Evolutionary conservation across 768 basidiomycete genomes (phyloP).

Genomic region (Trametes gibbosa): DNA sequence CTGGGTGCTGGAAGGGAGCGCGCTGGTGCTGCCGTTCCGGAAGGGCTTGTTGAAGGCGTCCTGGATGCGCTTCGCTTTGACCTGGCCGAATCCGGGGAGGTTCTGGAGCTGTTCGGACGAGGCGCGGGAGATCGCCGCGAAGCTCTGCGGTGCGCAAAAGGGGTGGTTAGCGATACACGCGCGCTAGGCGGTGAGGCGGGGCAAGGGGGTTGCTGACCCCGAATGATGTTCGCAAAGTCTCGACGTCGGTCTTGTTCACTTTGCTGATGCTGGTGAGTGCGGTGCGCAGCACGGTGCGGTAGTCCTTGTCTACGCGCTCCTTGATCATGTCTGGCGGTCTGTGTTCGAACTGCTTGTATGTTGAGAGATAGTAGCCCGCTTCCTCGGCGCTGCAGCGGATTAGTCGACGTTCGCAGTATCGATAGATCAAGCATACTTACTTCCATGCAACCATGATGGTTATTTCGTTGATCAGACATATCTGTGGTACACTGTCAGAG

Average conservation of each 20-base stretch:
- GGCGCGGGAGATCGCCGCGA: constrained; percentile 75
- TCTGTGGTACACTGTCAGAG: constrained; percentile 35
- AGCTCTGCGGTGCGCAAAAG: constrained; percentile 54
- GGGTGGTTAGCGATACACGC: too few relatives aligned
- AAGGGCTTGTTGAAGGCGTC: constrained; percentile 92
- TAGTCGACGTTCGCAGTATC: background rate
- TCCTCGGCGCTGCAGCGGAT: constrained; percentile 67
- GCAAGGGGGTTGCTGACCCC: constrained; percentile 62
- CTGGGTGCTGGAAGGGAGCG: constrained; percentile 30
- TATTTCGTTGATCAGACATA: constrained; percentile 88
- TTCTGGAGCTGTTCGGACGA: constrained; percentile 71
- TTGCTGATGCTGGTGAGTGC: constrained; percentile 86
- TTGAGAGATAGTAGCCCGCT: constrained; percentile 86
- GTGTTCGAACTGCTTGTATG: constrained; percentile 92
- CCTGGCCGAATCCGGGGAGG: constrained; percentile 90
- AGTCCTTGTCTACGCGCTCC: constrained; percentile 90
- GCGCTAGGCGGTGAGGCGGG: too few relatives aligned
- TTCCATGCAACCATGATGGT: constrained; percentile 93
- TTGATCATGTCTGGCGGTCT: constrained; percentile 93
- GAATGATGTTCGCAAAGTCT: constrained; percentile 87
- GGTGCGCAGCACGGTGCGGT: constrained; percentile 74
- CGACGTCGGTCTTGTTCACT: constrained; percentile 97
- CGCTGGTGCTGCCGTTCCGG: constrained; percentile 59
- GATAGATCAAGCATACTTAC: constrained; percentile 39
- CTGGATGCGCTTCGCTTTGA: constrained; percentile 88